These are phyloP conservation scores for Lachnellula occidentalis DNA, from an alignment of 2,329 filamentous ascomycete species.

Conservation along the genomic window DNA sequence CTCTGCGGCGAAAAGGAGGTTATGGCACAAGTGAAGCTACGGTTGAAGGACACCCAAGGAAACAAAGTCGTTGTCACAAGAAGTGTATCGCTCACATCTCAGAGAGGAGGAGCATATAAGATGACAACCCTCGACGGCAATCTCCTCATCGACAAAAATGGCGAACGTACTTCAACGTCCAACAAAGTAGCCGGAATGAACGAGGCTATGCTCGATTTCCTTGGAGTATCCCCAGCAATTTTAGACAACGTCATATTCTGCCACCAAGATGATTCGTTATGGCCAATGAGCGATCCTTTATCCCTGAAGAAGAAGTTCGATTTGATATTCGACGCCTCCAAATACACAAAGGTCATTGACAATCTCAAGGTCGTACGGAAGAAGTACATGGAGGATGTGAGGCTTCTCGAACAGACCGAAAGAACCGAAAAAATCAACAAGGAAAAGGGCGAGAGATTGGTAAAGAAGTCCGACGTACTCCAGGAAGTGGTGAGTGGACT, in stretches of 20 bases:
- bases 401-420: constrained; percentile 67
- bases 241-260: constrained; percentile 97
- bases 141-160: constrained; percentile 69
- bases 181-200: constrained; percentile 78
- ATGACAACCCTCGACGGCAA: constrained; percentile 77
- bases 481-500: constrained; percentile 60
- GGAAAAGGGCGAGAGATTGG: constrained; percentile 68
- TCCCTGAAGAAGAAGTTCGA: constrained; percentile 91
- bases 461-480: constrained; percentile 60
- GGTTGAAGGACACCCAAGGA: constrained; percentile 74
- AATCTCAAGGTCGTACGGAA: constrained; percentile 87
- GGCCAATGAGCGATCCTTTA: constrained; percentile 87
- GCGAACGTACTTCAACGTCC: constrained; percentile 73
- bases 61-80: constrained; percentile 77
- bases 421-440: constrained; percentile 77
- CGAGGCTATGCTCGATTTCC: constrained; percentile 72
- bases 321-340: constrained; percentile 94
- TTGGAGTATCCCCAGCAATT: constrained; percentile 86
- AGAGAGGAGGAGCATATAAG: constrained; percentile 64
- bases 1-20: constrained; percentile 83
- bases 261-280: constrained; percentile 95
- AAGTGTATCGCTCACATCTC: constrained; percentile 79
- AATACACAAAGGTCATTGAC: constrained; percentile 96
- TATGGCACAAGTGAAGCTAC: constrained; percentile 83
- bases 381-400: constrained; percentile 71